Evolutionary conservation across 208 protist species (phyloP), one percentile per base, ranked within the genome.

Genomic region (Leishmania tarentolae): DNA sequence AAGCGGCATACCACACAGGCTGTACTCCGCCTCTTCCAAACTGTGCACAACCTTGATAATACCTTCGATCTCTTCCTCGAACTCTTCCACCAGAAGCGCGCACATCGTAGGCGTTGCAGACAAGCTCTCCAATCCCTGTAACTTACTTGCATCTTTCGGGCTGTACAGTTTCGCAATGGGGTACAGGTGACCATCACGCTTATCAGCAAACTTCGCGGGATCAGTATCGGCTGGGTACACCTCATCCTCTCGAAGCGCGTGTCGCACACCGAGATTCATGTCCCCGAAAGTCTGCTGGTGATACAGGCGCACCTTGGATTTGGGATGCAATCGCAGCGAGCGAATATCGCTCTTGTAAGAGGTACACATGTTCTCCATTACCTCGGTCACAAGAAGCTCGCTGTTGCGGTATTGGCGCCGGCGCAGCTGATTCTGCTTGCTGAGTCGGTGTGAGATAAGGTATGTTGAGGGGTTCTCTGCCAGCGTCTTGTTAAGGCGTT

Each of bases 331-430:
- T 8, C 90, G 90, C 44, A 96, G 75, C 65, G 79, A 80, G 77
- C 92, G 88, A 65, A 92, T 77, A 17, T 87, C 78, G 73, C 87
- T 86, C 31, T 82, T 5, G 40, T 74, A 69, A 37, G 91, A 75
- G 19, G 76, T 78, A 73, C 94, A 97, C 35, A 91, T 59, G 61
- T 89, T 87, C 68, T 96, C 92, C 76, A 95, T 84, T 76, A 97
- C 90, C 86, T 97, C 94, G 37, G 83, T 84, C 53, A 90, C 87
- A 50, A 92, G 91, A 70, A 95, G 78, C 87, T 97, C 94, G 82
- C 92, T 95, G 59, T 76, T 83, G 42, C 82, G 82, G 86, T 94
- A 97, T 9, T 86, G 83, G 6, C 70, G 79, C 1, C 90, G 85
- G 37, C 86, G 68, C 44, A 87, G 76, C 52, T 88, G 76, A 46